Evolutionary conservation across 2,329 filamentous ascomycete genomes (phyloP), one percentile per base, ranked within the genome.

Genomic region (Penicillium hordei): DNA sequence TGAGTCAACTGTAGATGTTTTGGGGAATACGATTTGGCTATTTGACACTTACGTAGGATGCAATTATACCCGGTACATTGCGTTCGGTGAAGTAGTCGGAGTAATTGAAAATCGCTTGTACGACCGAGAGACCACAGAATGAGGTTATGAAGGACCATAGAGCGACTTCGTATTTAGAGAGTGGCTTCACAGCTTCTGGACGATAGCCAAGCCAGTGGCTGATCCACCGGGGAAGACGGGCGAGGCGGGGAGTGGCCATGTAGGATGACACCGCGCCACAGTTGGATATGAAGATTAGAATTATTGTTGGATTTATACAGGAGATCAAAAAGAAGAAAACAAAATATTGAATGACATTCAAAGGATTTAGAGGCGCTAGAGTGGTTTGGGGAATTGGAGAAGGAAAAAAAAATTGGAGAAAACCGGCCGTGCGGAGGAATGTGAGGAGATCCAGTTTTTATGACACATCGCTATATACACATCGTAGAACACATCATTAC

Each of bases 151-250:
- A 68, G 15, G 68, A 70, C 67, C 67, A 70, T n/a, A 60, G 51
- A 33, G 65, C 66, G 42, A 66, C 29, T 50, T 61, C 52, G 48
- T 67, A 69, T 54, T 42, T 48, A 25, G 60, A 58, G 8, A 69
- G 60, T n/a, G 68, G 67, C 44, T 62, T 63, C 5, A 62, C 60
- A n/a, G 64, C 23, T 15, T 60, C 62, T 21, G 65, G 29, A 2
- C 67, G 68, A 48, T 69, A 68, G 58, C 68, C 68, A 13, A 70
- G 60, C 68, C 68, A 70, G 61, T 67, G 67, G 43, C 66, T 68
- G 17, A 69, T 54, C 65, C 66, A 66, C 39, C 46, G 51, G 4
- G 68, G 68, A 8, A 70, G 63, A 48, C 68, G 67, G 34, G 63
- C 59, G 21, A 67, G 64, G 17, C 64, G 64, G 2, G 62, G 61